Conservation (phyloP, 1,284 basidiomycete species). For the Sanguinoderma infundibulare region DNA sequence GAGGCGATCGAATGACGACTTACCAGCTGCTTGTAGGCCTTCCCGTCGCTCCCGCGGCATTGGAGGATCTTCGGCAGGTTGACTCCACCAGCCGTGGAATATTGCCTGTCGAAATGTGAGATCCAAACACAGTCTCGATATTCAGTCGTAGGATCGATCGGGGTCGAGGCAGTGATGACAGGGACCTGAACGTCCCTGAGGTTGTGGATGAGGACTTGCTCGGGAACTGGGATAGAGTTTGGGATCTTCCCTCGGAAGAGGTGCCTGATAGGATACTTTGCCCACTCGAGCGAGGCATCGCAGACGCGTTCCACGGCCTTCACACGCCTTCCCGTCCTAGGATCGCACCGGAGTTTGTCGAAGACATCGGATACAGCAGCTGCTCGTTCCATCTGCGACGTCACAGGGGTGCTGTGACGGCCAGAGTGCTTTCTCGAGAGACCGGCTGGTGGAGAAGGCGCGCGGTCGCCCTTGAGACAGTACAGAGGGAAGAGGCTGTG, state of each 20-base stretch:
- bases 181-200: slow-evolving; percentile 73
- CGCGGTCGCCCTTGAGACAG: slow-evolving; percentile 50
- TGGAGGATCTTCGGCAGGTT: slow-evolving; percentile 84
- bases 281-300: slow-evolving; percentile 83
- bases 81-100: slow-evolving; percentile 77
- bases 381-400: slow-evolving; percentile 58
- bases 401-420: slow-evolving; percentile 40
- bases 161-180: slow-evolving; percentile 75
- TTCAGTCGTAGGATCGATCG: slow-evolving; percentile 71
- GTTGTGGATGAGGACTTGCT: slow-evolving; percentile 46
- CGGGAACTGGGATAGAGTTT: slow-evolving; percentile 44
- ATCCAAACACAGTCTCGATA: slow-evolving; percentile 79
- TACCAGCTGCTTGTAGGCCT: slow-evolving; percentile 83
- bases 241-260: slow-evolving; percentile 27
- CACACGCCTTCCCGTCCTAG: slow-evolving; percentile 46
- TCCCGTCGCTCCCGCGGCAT: slow-evolving; percentile 75
- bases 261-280: slow-evolving; percentile 59
- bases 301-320: slow-evolving; percentile 71
- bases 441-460: slow-evolving; percentile 14
- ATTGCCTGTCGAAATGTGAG: slow-evolving; percentile 61
- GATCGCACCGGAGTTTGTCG: slow-evolving; percentile 54
- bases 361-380: slow-evolving; percentile 77
- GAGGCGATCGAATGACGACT: slow-evolving; percentile 28
- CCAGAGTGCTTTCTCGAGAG: slow-evolving; percentile 45
- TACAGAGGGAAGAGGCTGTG: slow-evolving; percentile 93